Conservation (phyloP, 1,284 basidiomycete species). For the Leccinum variabile region DNA sequence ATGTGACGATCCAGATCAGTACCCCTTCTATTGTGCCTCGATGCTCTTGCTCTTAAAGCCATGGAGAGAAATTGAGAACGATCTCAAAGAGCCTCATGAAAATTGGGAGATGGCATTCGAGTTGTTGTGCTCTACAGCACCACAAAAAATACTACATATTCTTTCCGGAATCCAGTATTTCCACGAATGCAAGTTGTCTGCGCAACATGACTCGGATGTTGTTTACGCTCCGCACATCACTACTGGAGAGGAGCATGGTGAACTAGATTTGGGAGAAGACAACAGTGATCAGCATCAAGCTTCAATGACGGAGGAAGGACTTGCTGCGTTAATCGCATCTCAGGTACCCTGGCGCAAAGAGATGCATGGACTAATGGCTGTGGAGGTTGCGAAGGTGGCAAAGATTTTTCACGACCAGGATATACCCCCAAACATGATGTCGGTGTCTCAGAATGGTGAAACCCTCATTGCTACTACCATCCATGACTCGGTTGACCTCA, state of each 20-base stretch:
- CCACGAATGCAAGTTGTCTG: neutral
- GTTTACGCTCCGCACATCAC: neutral
- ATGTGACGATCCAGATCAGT: neutral
- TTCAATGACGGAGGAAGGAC: neutral
- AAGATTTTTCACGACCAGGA: neutral
- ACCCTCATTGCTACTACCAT: too few species aligned
- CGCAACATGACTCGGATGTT: neutral
- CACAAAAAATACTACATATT: neutral
- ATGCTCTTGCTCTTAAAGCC: neutral
- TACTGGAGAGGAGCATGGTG: neutral
- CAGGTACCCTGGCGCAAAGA: neutral
- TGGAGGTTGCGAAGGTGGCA: neutral
- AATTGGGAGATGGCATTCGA: neutral
- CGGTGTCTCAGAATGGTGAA: neutral
- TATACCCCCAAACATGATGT: neutral
- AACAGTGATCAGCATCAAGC: neutral
- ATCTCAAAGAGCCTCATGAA: neutral
- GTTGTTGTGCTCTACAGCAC: neutral
- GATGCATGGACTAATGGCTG: neutral
- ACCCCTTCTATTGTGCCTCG: neutral
- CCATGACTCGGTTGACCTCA: too few species aligned
- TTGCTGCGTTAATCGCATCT: neutral
- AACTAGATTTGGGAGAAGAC: neutral
- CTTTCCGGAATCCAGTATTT: neutral
- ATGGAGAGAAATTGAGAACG: neutral